phyloP scores from a whole-genome alignment of 768 basidiomycete genomes.

The Sistotremastrum suecicum region DNA sequence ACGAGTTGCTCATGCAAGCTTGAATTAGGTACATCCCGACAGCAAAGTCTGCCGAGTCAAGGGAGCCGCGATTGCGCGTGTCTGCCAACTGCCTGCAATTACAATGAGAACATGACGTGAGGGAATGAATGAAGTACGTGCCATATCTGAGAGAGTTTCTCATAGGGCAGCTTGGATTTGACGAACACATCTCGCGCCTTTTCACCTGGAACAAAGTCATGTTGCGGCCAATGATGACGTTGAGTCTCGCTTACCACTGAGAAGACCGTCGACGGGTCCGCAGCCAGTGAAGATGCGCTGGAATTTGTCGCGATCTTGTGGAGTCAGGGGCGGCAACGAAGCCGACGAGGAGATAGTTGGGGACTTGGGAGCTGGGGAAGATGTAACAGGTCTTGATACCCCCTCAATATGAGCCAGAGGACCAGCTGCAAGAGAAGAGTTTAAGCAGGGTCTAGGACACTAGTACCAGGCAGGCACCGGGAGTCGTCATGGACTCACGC shows the following conservation, averaged over 20 bases:
- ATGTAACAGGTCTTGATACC: slow-evolving; percentile 33
- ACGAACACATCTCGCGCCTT: slow-evolving; percentile 85
- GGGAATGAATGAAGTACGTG: slow-evolving; percentile 19
- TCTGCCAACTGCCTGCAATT: slow-evolving; percentile 77
- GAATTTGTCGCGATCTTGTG: slow-evolving; percentile 79
- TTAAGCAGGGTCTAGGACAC: background rate
- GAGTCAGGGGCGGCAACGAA: slow-evolving; percentile 49
- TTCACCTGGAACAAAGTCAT: slow-evolving; percentile 36
- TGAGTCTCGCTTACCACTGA: slow-evolving; percentile 44
- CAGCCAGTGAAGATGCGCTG: slow-evolving; percentile 58
- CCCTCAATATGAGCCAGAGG: slow-evolving; percentile 74
- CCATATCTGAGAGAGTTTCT: slow-evolving; percentile 91
- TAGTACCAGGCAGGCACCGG: background rate
- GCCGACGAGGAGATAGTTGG: slow-evolving; percentile 30
- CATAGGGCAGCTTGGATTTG: slow-evolving; percentile 77
- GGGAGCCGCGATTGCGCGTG: slow-evolving; percentile 76
- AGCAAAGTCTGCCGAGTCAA: slow-evolving; percentile 86
- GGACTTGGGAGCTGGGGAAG: slow-evolving; percentile 49
- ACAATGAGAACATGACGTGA: background rate
- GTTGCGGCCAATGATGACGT: background rate
- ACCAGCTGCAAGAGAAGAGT: slow-evolving; percentile 41
- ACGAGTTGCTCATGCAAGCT: slow-evolving; percentile 69
- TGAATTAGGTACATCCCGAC: slow-evolving; percentile 97
- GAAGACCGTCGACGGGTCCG: slow-evolving; percentile 59
- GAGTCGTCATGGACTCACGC: slow-evolving; percentile 35